Evolutionary conservation across 768 basidiomycete genomes (phyloP).

Genomic region (Boletus vinaceobasis): DNA sequence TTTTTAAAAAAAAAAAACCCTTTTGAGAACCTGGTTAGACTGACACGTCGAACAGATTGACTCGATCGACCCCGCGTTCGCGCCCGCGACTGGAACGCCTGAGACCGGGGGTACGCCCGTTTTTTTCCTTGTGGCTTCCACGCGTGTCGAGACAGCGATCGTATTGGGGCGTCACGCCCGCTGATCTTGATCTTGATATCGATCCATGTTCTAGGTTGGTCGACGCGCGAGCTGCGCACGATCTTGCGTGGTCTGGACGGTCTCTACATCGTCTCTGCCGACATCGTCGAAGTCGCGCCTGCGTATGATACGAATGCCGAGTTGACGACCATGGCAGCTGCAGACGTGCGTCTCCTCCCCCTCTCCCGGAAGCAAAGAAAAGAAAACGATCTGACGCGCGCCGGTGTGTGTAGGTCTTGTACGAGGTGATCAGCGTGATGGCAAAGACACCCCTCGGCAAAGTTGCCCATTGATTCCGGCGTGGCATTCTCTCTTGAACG

Average conservation of each 20-base stretch:
- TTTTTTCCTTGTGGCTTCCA: not conserved
- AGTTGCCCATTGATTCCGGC: slow-evolving; percentile 24
- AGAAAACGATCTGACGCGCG: too few species aligned
- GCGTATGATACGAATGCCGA: slow-evolving; percentile 72
- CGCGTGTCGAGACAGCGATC: too few species aligned
- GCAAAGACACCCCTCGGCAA: slow-evolving; percentile 76
- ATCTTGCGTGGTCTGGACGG: slow-evolving; percentile 76
- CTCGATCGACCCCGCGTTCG: slow-evolving; percentile 77
- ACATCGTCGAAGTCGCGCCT: slow-evolving; percentile 83
- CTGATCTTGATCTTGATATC: not conserved
- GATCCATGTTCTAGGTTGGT: slow-evolving; percentile 44
- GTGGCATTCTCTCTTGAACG: not conserved
- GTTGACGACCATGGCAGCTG: slow-evolving; percentile 61
- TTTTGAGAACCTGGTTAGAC: not conserved
- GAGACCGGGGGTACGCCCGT: slow-evolving; percentile 60
- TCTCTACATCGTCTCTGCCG: slow-evolving; percentile 72
- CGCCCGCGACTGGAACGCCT: slow-evolving; percentile 81
- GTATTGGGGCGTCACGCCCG: not conserved
- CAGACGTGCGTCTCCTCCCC: slow-evolving; percentile 41
- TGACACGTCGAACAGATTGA: slow-evolving; percentile 49
- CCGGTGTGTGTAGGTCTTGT: slow-evolving; percentile 49
- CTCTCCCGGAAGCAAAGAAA: too few species aligned
- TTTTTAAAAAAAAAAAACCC: too few species aligned
- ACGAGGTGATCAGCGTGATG: slow-evolving; percentile 76
- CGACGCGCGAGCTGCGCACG: slow-evolving; percentile 74